These are phyloP conservation scores for Trichoderma atrobrunneum DNA, from an alignment of 2,329 filamentous ascomycete genomes.

Conservation along the genomic window DNA sequence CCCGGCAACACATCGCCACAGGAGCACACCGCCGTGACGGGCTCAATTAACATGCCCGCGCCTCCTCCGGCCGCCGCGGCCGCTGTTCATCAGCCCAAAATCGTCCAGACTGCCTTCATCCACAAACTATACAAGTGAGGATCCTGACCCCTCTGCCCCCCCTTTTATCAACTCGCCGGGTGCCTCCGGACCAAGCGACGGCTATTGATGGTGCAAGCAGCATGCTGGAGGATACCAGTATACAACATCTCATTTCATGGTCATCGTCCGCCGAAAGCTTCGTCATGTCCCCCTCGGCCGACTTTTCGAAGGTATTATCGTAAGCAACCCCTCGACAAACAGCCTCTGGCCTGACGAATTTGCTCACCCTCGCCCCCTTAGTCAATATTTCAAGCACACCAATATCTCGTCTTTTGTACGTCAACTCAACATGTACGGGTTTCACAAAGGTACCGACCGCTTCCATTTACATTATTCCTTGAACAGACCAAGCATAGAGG, in stretches of 20 bases:
- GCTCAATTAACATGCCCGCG: constrained; percentile 47
- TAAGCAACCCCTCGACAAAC: constrained; percentile 50
- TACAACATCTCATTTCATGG: constrained; percentile 96
- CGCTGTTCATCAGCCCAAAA: constrained; percentile 88
- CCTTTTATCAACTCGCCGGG: background rate
- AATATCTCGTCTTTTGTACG: constrained; percentile 98
- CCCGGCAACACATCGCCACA: constrained; percentile 37
- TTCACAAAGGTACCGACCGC: constrained; percentile 81
- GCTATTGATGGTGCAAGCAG: constrained; percentile 1
- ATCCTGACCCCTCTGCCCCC: background rate
- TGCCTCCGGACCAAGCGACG: background rate
- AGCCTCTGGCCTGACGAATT: background rate
- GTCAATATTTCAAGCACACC: constrained; percentile 98
- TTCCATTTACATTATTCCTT: background rate
- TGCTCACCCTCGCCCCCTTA: constrained; percentile 37
- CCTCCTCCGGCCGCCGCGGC: constrained; percentile 59
- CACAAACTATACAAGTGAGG: constrained; percentile 97
- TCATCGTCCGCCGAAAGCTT: constrained; percentile 92
- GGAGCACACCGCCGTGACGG: constrained; percentile 34
- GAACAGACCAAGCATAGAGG: background rate
- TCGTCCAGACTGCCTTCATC: constrained; percentile 97
- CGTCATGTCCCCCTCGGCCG: constrained; percentile 95
- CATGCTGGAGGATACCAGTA: constrained; percentile 91
- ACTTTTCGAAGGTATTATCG: constrained; percentile 98
- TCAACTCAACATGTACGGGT: constrained; percentile 98